phyloP scores from a whole-genome alignment of 306 rosid species.

The Purshia tridentata region DNA sequence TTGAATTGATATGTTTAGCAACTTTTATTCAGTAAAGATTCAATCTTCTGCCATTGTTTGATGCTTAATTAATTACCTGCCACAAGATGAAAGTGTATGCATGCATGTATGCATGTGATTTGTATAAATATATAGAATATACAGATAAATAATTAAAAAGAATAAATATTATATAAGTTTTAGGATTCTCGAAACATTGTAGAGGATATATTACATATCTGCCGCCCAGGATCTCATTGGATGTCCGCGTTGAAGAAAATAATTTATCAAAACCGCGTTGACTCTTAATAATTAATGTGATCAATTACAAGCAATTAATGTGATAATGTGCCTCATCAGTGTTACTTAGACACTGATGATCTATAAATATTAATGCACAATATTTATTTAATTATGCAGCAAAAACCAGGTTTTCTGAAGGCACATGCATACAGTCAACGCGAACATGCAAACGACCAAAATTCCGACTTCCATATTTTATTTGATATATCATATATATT shows the following conservation, averaged over 20 bases:
- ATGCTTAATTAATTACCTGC: no score
- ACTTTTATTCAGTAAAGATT: no score
- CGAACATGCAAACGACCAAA: conserved; percentile 58
- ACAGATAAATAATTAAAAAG: no score
- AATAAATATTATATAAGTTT: conserved; percentile 4
- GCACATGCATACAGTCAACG: conserved; percentile 57
- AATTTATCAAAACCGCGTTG: conserved; percentile 43
- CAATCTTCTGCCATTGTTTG: no score
- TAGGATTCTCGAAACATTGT: conserved; percentile 30
- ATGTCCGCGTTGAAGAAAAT: conserved; percentile 24
- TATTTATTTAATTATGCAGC: conserved; percentile 11
- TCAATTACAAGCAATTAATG: conserved; percentile 8
- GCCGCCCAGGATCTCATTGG: conserved; percentile 47
- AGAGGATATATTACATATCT: conserved; percentile 24
- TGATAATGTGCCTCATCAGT: not conserved
- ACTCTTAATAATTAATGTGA: conserved; percentile 19
- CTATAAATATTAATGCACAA: conserved; percentile 22
- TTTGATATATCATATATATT: no score
- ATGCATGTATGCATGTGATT: no score
- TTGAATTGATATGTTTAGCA: no score
- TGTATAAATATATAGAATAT: no score
- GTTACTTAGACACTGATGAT: not conserved
- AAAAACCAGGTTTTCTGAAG: not conserved
- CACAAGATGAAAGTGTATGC: no score
- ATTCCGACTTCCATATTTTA: conserved; percentile 47